Base-by-base conservation (phyloP, 176 grass and related monocot species). In the Dactylis glomerata region DNA sequence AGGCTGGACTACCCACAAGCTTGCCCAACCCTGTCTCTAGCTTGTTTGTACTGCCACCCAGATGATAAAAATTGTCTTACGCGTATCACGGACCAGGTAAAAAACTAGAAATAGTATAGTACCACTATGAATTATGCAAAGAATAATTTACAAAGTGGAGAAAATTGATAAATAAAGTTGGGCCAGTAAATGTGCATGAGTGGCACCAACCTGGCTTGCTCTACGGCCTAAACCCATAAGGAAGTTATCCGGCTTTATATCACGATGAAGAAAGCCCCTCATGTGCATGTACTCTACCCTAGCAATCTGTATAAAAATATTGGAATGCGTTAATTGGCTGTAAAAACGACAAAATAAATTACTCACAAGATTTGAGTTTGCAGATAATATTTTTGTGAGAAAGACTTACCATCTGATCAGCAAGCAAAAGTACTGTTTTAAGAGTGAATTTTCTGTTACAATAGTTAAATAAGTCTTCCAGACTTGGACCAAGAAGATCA, bases 201-300 rank as follows among this genome's bases (percentile, higher is more conserved):
- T 47, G 59, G 58, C 27, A 88, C 84, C 65, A 80, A 96, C 94
- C 91, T 96, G 94, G 78, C 92, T 96, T 83, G 88, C 83, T 92
- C 78, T 96, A 82, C 89, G 89, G 85, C 83, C 90, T 90, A 92
- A 86, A 69, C 94, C 94, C 86, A 93, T 91, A 82, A 96, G 94
- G 47, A 96, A 96, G 82, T 96, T 96, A 73, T 96, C 94, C 0
- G 94, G 94, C 84, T 96, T 96, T 79, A 96, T 96, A 89, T 96
- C 94, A 91, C 94, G 94, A 77, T 96, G 94, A 84, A 96, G 94
- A 89, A 96, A 96, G 26, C 94, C 94, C 80, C 89, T 96, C 17
- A 87, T 86, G 87, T 96, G 94, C 94, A 96, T 93, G 83, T 96
- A 96, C 84, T 96, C 94, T 27, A 96, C 94, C 80, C 94, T 92